These are phyloP conservation scores for Chenopodium berlandieri DNA, from an alignment of 148 eudicot genomes.

Conservation along the genomic window DNA sequence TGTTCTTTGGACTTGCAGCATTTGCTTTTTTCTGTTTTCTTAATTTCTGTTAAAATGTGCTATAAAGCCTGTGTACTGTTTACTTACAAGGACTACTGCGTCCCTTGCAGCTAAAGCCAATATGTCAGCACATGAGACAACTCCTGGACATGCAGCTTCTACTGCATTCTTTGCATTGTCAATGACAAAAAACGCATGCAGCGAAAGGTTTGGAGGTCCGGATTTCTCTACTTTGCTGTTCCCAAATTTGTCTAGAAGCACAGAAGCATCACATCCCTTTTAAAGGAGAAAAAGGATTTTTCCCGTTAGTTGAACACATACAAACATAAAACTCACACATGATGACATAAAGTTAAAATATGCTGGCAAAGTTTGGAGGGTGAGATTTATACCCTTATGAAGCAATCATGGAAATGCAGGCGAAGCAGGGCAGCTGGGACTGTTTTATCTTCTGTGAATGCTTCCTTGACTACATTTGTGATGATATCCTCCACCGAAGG, in stretches of 20 bases:
- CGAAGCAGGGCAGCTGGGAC: slow-evolving; percentile 81
- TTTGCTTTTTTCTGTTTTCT: not conserved
- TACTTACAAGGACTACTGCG: slow-evolving; percentile 65
- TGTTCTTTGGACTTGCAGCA: not conserved
- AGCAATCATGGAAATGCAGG: slow-evolving; percentile 94
- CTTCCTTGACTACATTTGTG: slow-evolving; percentile 40
- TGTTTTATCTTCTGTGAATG: slow-evolving; percentile 44
- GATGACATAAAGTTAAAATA: not conserved
- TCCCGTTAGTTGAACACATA: not conserved
- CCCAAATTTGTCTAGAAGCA: slow-evolving; percentile 58
- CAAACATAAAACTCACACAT: not conserved
- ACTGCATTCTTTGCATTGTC: slow-evolving; percentile 67
- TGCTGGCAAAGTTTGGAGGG: not conserved
- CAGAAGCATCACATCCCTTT: slow-evolving; percentile 95
- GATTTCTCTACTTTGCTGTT: slow-evolving; percentile 61
- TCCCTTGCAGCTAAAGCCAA: slow-evolving; percentile 90
- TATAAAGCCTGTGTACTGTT: not conserved
- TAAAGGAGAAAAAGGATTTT: not conserved
- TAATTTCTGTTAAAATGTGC: not conserved
- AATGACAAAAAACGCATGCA: slow-evolving; percentile 77
- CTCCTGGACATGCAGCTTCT: slow-evolving; percentile 69
- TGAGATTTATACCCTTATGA: slow-evolving; percentile 55
- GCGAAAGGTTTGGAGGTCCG: slow-evolving; percentile 66
- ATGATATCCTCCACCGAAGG: slow-evolving; percentile 56
- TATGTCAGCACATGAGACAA: slow-evolving; percentile 90